Conservation (phyloP, 805 yeast species). For the Blastobotrys americana region DNA sequence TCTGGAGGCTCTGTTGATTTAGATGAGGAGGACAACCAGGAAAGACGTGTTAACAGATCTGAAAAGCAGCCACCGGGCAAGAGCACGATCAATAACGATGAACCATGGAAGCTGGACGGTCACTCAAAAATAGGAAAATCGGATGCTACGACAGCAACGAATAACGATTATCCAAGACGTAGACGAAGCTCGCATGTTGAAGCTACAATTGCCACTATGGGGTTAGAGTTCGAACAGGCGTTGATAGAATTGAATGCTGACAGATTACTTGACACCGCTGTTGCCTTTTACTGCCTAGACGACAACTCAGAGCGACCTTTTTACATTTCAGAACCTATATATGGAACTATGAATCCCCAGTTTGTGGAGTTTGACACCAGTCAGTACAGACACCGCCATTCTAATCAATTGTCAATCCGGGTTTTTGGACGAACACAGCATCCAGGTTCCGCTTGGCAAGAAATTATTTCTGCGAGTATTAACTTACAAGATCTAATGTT, state of each 20-base stretch:
- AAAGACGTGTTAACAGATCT: too few species aligned
- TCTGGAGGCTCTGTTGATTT: background rate
- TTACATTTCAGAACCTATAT: conserved; percentile 18
- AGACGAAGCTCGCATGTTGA: conserved; percentile 6
- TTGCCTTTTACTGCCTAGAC: conserved; percentile 10
- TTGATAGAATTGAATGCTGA: conserved; percentile 27
- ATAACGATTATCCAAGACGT: background rate
- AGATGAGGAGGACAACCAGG: too few species aligned
- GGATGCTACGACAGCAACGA: background rate
- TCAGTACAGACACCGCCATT: conserved; percentile 9
- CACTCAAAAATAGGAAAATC: too few species aligned
- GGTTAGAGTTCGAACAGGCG: conserved; percentile 21
- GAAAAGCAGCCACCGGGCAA: too few species aligned
- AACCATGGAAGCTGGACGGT: too few species aligned
- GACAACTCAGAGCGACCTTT: conserved; percentile 12
- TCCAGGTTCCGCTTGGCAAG: conserved; percentile 5
- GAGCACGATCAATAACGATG: too few species aligned
- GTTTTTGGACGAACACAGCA: conserved; percentile 13
- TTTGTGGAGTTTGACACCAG: conserved; percentile 18
- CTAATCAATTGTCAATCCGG: conserved; percentile 7
- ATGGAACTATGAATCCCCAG: conserved; percentile 20
- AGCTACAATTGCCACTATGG: conserved; percentile 4
- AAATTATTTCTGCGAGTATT: conserved; percentile 7
- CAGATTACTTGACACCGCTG: conserved; percentile 14
- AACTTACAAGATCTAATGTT: conserved; percentile 14